Percentiles rank a stretch among this genome's conserved stretches.
Conservation (phyloP, 2,329 filamentous ascomycete genomes). For the Aureobasidium melanogenum region DNA sequence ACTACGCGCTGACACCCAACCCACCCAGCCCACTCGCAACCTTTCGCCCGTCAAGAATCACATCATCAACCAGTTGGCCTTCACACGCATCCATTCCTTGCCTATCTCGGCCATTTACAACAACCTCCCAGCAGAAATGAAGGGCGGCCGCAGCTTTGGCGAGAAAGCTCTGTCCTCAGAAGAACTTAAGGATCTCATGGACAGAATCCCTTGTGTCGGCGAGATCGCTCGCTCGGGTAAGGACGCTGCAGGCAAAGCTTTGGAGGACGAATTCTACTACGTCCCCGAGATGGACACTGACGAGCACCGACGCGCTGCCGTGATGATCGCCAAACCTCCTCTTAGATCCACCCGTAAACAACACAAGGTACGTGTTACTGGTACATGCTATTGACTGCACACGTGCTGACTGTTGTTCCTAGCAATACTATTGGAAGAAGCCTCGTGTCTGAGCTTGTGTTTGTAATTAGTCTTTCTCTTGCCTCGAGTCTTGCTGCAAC, state of each 20-base stretch:
- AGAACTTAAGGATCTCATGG: slow-evolving; percentile 62
- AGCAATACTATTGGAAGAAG: slow-evolving; percentile 18
- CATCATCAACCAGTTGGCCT: slow-evolving; percentile 89
- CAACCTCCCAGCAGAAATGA: slow-evolving; percentile 60
- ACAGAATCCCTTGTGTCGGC: slow-evolving; percentile 69
- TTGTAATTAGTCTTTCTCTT: neutral
- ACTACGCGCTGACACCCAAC: slow-evolving; percentile 11
- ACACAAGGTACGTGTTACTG: slow-evolving; percentile 67
- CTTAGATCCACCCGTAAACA: slow-evolving; percentile 85
- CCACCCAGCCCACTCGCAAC: slow-evolving; percentile 17
- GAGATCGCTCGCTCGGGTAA: slow-evolving; percentile 87
- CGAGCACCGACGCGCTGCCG: slow-evolving; percentile 65
- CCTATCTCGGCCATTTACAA: slow-evolving; percentile 82
- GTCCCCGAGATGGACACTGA: slow-evolving; percentile 80
- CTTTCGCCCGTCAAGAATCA: slow-evolving; percentile 63
- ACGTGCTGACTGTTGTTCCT: neutral
- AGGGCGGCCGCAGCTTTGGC: slow-evolving; percentile 28
- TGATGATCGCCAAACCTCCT: slow-evolving; percentile 81
- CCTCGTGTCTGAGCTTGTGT: slow-evolving; percentile 12
- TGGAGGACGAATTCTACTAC: slow-evolving; percentile 98
- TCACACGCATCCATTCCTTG: slow-evolving; percentile 83
- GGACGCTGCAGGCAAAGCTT: slow-evolving; percentile 83
- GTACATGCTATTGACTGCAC: neutral
- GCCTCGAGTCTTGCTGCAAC: neutral
- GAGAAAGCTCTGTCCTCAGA: slow-evolving; percentile 42